Percentiles rank a stretch among this genome's conserved stretches.
Conservation (phyloP, 2,329 filamentous ascomycete species). For the Aspergillus proliferans region DNA sequence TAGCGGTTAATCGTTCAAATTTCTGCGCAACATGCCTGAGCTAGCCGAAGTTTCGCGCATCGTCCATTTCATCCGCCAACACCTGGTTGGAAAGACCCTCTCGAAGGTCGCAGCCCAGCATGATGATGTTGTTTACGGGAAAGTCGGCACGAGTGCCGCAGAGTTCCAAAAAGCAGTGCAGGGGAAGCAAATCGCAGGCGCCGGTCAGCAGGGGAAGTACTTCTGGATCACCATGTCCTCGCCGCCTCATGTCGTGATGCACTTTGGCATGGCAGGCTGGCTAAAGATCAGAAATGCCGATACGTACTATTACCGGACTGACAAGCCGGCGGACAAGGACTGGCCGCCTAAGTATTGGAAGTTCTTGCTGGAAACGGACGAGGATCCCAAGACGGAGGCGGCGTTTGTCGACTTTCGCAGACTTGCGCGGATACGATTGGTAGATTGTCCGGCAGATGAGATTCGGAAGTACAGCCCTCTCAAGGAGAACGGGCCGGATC, state of each 20-base stretch:
- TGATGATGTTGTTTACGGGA: slow-evolving; percentile 82
- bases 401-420: slow-evolving; percentile 82
- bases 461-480: slow-evolving; percentile 74
- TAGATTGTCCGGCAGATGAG: slow-evolving; percentile 69
- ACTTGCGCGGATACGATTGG: slow-evolving; percentile 70
- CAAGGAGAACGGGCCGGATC: slow-evolving; percentile 89
- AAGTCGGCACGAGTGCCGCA: slow-evolving; percentile 71
- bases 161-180: slow-evolving; percentile 68
- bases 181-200: slow-evolving; percentile 65
- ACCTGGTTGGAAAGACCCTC: slow-evolving; percentile 79
- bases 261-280: slow-evolving; percentile 78
- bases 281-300: slow-evolving; percentile 75
- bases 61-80: slow-evolving; percentile 74
- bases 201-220: slow-evolving; percentile 90
- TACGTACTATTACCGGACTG: slow-evolving; percentile 71
- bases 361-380: slow-evolving; percentile 66
- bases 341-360: slow-evolving; percentile 94
- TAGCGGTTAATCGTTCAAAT: not conserved
- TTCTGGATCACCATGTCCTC: slow-evolving; percentile 80
- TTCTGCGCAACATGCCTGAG: slow-evolving; percentile 39
- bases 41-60: slow-evolving; percentile 67
- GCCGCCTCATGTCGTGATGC: slow-evolving; percentile 81
- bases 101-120: slow-evolving; percentile 64
- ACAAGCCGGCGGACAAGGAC: slow-evolving; percentile 50
- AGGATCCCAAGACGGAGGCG: slow-evolving; percentile 54